phyloP scores from a whole-genome alignment of 768 basidiomycete species.

The Fomitopsis serialis region DNA sequence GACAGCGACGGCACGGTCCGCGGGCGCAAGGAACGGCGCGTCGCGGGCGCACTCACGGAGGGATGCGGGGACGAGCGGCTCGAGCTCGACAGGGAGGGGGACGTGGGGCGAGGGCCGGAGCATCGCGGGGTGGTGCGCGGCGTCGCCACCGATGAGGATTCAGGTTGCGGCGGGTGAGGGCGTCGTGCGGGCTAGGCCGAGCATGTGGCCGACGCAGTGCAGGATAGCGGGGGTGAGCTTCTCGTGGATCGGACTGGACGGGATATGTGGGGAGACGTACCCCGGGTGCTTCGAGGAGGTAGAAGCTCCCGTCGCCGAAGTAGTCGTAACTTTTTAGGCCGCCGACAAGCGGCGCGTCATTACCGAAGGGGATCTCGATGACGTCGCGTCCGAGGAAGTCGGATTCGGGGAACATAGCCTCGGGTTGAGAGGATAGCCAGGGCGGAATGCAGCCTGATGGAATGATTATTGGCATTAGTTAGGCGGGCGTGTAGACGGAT shows the following conservation, averaged over 20 bases:
- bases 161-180: conserved; percentile 43
- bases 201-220: conserved; percentile 40
- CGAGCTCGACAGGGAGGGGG: too few species aligned
- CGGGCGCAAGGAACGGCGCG: too few species aligned
- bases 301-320: conserved; percentile 53
- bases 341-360: conserved; percentile 35
- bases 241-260: too few species aligned
- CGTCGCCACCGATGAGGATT: conserved; percentile 52
- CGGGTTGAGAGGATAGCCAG: conserved; percentile 39
- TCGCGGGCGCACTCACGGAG: too few species aligned
- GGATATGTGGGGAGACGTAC: conserved; percentile 34
- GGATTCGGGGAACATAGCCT: conserved; percentile 17
- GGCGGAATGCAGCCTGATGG: conserved; percentile 27
- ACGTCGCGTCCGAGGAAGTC: conserved; percentile 1
- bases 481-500: too few species aligned
- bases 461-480: too few species aligned
- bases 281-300: conserved; percentile 51
- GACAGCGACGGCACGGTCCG: too few species aligned
- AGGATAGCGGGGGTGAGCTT: too few species aligned
- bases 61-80: too few species aligned
- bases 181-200: conserved; percentile 43
- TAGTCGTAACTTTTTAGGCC: conserved; percentile 40
- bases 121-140: conserved; percentile 24
- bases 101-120: too few species aligned
- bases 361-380: conserved; percentile 2